A percentile compares a stretch with the other conserved stretches of the same genome.
phyloP scores from a whole-genome alignment of 495 filamentous ascomycete species.

The Penicillium roqueforti region DNA sequence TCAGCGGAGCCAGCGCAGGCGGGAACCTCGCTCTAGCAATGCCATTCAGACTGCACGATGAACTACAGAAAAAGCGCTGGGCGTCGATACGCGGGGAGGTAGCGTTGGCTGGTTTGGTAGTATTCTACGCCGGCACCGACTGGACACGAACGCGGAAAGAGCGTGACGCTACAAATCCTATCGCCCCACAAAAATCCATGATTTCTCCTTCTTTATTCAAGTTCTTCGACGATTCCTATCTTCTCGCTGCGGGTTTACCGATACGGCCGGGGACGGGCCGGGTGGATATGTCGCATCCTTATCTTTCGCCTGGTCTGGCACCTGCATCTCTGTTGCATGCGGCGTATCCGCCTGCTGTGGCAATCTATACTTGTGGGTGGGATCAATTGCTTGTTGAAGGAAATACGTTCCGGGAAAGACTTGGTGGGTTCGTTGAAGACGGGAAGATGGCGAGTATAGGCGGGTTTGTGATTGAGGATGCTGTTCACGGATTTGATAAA shows the following conservation, averaged over 20 bases:
- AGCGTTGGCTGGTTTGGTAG: slow-evolving; percentile 44
- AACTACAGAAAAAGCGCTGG: slow-evolving; percentile 15
- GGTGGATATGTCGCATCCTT: slow-evolving; percentile 23
- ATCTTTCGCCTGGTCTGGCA: slow-evolving; percentile 20
- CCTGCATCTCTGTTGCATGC: slow-evolving; percentile 7
- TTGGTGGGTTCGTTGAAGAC: slow-evolving; percentile 11
- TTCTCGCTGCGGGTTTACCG: slow-evolving; percentile 11
- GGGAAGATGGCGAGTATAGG: slow-evolving; percentile 14
- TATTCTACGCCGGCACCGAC: slow-evolving; percentile 72
- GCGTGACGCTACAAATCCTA: slow-evolving; percentile 19
- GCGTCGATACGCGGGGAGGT: slow-evolving; percentile 3
- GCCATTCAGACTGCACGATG: slow-evolving; percentile 51
- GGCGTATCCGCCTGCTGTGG: slow-evolving; percentile 15
- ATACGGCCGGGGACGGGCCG: background rate
- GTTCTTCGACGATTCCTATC: slow-evolving; percentile 23
- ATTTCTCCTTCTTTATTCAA: slow-evolving; percentile 9
- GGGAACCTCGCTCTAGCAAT: slow-evolving; percentile 72
- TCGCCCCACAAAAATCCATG: slow-evolving; percentile 12
- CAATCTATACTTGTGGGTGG: slow-evolving; percentile 27
- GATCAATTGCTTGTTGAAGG: slow-evolving; percentile 26
- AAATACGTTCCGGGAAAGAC: slow-evolving; percentile 19
- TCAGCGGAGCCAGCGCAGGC: slow-evolving; percentile 70
- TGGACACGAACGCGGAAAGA: slow-evolving; percentile 63
- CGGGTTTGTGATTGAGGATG: slow-evolving; percentile 18
- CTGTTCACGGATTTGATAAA: slow-evolving; percentile 30